Base-by-base conservation (phyloP, 169 alveolate species). In the Plasmodium relictum region DNA sequence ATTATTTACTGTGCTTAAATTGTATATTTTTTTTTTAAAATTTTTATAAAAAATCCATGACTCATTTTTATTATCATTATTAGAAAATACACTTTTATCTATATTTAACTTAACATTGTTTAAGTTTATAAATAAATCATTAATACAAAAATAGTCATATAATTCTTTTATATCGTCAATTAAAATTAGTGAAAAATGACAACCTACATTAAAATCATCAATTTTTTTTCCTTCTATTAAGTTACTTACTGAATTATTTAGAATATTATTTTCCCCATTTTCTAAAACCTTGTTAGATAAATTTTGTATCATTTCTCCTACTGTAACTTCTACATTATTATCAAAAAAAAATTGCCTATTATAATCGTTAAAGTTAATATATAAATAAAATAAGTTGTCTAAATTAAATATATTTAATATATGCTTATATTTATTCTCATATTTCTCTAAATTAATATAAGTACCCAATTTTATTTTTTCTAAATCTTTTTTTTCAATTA, bases 111-210 rank as follows among this genome's bases (percentile, higher is more conserved):
- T 31, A 0, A 22, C 45, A 14, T 66, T 66, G 20, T 78, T 78
- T 16, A 78, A 63, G 18, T 24, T 45, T 48, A 78, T 18, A 59
- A 5, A 70, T 48, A 78, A 45, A 44, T 78, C 76, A 8, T 78
- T 78, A 22, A 78, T 66, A 50, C 65, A 69, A 44, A 78, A 78
- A 69, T 78, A 78, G 31, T 78, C 89, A 14, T 63, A 24, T 20
- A 78, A 16, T 26, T 78, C 89, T 50, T 78, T 70, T 58, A 63
- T 42, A 24, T 42, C 52, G 16, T 78, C 89, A 16, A 78, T 20
- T 63, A 78, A 44, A 18, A 42, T 78, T 56, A 78, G 10, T n/a
- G 78, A 63, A 24, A 63, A 78, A 42, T 78, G 89, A 44, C 89
- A 78, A 0, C 89, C 89, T 14, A 66, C 45, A 20, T 41, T 41